A percentile compares a stretch with the other conserved stretches of the same genome.
These are phyloP conservation scores for Rossbeevera mucosa DNA, from an alignment of 768 basidiomycete species.

Conservation along the genomic window DNA sequence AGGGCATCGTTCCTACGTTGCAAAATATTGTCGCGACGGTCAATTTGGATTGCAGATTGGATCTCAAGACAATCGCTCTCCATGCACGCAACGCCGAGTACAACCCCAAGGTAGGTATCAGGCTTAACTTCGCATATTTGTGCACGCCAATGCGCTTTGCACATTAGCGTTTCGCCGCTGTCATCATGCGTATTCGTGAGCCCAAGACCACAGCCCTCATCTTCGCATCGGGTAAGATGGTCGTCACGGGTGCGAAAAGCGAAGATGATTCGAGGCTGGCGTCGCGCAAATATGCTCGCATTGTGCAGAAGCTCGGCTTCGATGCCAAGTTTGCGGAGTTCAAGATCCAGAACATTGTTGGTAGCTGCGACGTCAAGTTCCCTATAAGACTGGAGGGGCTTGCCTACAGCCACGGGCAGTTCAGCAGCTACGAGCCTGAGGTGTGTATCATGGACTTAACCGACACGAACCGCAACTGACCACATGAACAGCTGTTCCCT, in stretches of 20 bases:
- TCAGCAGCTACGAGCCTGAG: constrained; percentile 97
- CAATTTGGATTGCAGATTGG: constrained; percentile 93
- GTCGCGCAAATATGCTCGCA: constrained; percentile 97
- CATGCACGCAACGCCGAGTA: constrained; percentile 99
- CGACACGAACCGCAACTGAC: background rate
- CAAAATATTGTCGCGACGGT: constrained; percentile 99
- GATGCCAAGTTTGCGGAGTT: constrained; percentile 99
- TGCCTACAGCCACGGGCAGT: constrained; percentile 96
- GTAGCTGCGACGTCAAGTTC: constrained; percentile 97
- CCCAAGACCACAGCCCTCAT: constrained; percentile 99
- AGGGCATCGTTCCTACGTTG: constrained; percentile 97
- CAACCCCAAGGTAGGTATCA: constrained; percentile 94
- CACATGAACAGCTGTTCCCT: constrained; percentile 75
- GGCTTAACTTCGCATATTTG: constrained; percentile 33
- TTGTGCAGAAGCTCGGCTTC: constrained; percentile 98
- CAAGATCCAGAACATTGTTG: constrained; percentile 99
- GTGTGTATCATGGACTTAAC: constrained; percentile 41
- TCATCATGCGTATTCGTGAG: constrained; percentile 99
- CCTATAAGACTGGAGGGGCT: constrained; percentile 96
- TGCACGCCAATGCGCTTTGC: constrained; percentile 60
- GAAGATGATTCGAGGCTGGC: constrained; percentile 97
- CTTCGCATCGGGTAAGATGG: constrained; percentile 99
- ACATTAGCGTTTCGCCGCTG: constrained; percentile 98
- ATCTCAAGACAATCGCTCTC: constrained; percentile 96
- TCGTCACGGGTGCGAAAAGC: constrained; percentile 98